Base-by-base conservation (phyloP, 192 early-diverging fungal genomes). In the Hyaloraphidium curvatum region DNA sequence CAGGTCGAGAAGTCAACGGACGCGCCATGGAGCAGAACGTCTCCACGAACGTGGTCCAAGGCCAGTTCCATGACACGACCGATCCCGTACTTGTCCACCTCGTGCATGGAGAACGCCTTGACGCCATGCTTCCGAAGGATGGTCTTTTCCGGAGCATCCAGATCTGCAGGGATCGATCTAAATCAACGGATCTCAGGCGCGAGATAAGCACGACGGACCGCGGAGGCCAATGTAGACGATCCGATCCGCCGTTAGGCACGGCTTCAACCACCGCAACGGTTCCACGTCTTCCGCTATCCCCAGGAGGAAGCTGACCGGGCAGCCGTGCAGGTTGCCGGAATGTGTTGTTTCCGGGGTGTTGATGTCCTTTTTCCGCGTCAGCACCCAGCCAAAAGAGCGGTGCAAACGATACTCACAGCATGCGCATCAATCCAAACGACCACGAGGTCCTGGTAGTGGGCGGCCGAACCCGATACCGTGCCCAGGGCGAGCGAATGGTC, bases 401-500 rank as follows among this genome's bases (percentile, higher is more conserved):
- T n/a, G 26, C n/a, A 23, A 17, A 23, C 22, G 16, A 21, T 25
- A 73, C 76, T 65, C 70, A 83, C 80, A 35, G 86, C 85, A 55
- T 97, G 89, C 21, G 87, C 88, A 64, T 97, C 89, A 11, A 97
- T 76, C 92, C 89, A 97, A 52, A 97, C 77, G 57, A 97, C 75
- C 54, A 87, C 84, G 40, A 85, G 48, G 53, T 88, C 79, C 57
- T 80, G 69, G 66, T 92, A 73, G 23, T 81, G 83, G 9, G 73
- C 40, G 30, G 86, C 66, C 23, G 75, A 72, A 28, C 89, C 92
- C 30, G 77, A 75, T 0, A 97, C 70, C 26, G 92, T 93, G 39
- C 83, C 92, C 54, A 97, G 77, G 19, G 82, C 92, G 31, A 97
- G 73, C 17, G 89, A 90, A 60, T 97, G 92, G 69, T 97, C 92